Evolutionary conservation across 192 early-diverging fungal species (phyloP).

Genomic region (Lunasporangiospora selenospora): DNA sequence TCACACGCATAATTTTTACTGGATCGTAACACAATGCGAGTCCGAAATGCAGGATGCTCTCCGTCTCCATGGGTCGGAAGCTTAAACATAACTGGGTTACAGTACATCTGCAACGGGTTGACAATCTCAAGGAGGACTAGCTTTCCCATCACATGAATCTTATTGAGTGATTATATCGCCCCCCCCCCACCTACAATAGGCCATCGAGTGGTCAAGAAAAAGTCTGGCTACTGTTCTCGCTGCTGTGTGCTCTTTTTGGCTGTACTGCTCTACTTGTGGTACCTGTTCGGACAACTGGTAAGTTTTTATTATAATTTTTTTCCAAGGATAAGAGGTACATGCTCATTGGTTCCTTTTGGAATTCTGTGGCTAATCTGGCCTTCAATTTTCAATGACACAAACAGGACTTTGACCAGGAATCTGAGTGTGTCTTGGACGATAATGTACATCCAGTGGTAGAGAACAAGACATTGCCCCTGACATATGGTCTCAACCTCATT

Average conservation of each 20-base stretch:
- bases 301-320: background rate
- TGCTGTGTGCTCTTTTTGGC: constrained; percentile 10
- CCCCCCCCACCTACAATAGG: too few species aligned
- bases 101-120: background rate
- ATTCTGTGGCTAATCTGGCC: background rate
- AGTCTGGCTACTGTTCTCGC: constrained; percentile 11
- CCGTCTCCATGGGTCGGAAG: too few species aligned
- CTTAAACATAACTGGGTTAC: background rate
- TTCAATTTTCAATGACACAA: background rate
- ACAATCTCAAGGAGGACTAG: background rate
- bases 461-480: too few species aligned
- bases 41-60: too few species aligned
- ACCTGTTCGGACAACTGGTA: constrained; percentile 1
- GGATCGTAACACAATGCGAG: too few species aligned
- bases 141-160: background rate
- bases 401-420: too few species aligned
- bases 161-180: background rate
- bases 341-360: background rate
- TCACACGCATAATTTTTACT: too few species aligned
- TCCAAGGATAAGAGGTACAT: background rate
- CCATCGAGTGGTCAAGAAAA: constrained; percentile 12
- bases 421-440: too few species aligned
- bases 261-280: constrained; percentile 2
- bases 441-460: too few species aligned
- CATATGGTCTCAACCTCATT: too few species aligned